Percentiles rank a stretch among this genome's conserved stretches.
phyloP scores from a whole-genome alignment of 164 flowering plant genomes.

The Brasenia schreberi region DNA sequence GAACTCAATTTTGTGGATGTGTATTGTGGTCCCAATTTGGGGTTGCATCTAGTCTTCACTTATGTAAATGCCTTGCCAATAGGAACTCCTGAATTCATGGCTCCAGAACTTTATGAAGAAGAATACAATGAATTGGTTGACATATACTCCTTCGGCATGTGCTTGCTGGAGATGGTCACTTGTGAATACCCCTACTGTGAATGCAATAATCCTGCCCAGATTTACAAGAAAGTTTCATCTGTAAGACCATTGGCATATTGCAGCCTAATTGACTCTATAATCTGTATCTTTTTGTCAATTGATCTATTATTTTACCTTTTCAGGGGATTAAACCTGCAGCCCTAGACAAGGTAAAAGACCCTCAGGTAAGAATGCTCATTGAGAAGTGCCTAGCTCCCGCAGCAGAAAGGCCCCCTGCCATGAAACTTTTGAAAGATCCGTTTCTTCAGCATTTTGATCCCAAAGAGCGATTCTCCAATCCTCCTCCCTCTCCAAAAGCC shows the following conservation, averaged over 20 bases:
- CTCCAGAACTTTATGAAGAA: slow-evolving; percentile 64
- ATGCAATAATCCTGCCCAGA: slow-evolving; percentile 54
- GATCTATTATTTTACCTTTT: slow-evolving; percentile 6
- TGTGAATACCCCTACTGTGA: slow-evolving; percentile 58
- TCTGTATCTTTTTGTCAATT: not conserved
- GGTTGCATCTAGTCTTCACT: not conserved
- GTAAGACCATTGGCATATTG: slow-evolving; percentile 20
- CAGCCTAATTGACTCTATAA: not conserved
- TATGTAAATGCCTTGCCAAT: not conserved
- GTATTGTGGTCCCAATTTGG: not conserved
- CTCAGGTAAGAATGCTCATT: slow-evolving; percentile 33
- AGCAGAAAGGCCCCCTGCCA: slow-evolving; percentile 36
- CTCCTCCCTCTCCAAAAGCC: slow-evolving; percentile 24
- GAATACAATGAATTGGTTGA: slow-evolving; percentile 57
- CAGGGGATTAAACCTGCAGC: slow-evolving; percentile 64
- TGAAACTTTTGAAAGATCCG: slow-evolving; percentile 48
- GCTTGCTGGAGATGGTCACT: slow-evolving; percentile 68
- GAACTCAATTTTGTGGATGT: not conserved
- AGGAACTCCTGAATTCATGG: slow-evolving; percentile 76
- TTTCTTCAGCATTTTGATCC: slow-evolving; percentile 27
- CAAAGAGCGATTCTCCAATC: slow-evolving; percentile 17
- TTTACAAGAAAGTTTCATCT: slow-evolving; percentile 46
- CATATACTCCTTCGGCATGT: slow-evolving; percentile 68
- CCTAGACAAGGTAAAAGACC: slow-evolving; percentile 38
- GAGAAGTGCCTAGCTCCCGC: slow-evolving; percentile 54